These are phyloP conservation scores for Otatea glauca DNA, from an alignment of 176 grass and related monocot species.

Conservation along the genomic window DNA sequence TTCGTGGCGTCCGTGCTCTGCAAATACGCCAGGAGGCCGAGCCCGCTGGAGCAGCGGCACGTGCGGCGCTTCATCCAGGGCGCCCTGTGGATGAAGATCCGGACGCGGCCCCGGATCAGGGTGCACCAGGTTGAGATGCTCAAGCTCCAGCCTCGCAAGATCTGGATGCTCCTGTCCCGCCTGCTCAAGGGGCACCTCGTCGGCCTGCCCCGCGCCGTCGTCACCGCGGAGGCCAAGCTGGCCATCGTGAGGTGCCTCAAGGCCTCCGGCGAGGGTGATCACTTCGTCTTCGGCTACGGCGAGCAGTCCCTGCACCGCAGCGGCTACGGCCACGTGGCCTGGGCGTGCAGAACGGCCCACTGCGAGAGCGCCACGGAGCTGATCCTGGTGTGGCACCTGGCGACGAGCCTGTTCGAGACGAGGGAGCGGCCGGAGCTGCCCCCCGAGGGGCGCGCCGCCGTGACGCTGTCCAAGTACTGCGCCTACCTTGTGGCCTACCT, in stretches of 20 bases:
- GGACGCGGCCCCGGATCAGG: constrained; percentile 7
- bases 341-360: too few relatives aligned
- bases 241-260: constrained; percentile 2
- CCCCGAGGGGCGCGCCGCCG: background rate
- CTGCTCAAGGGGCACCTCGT: constrained; percentile 23
- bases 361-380: background rate
- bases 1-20: constrained; percentile 4
- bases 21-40: background rate
- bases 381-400: constrained; percentile 43
- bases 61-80: background rate
- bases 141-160: background rate
- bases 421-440: background rate
- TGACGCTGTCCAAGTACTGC: constrained; percentile 42
- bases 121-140: constrained; percentile 29
- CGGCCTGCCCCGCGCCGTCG: background rate
- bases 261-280: too few relatives aligned
- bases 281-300: too few relatives aligned
- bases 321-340: background rate
- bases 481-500: constrained; percentile 25
- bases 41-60: background rate
- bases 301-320: too few relatives aligned
- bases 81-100: background rate
- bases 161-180: constrained; percentile 32
- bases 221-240: background rate
- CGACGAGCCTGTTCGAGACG: constrained; percentile 21